phyloP scores from a whole-genome alignment of 805 yeast species.

The Candida sphagnicola region DNA sequence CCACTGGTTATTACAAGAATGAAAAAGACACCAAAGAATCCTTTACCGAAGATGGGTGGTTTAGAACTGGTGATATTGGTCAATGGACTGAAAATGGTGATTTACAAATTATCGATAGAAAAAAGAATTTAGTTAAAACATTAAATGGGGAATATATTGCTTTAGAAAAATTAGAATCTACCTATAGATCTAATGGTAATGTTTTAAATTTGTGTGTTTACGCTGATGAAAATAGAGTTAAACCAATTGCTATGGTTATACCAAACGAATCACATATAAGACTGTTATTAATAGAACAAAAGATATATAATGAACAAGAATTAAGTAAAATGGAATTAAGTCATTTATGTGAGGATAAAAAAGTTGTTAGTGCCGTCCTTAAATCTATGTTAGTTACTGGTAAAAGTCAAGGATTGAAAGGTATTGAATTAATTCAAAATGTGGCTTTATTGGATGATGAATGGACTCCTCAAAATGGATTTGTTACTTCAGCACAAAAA shows the following conservation, averaged over 20 bases:
- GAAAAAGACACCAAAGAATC: conserved; percentile 75
- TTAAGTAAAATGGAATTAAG: conserved; percentile 40
- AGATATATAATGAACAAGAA: conserved; percentile 44
- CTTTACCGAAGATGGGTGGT: conserved; percentile 84
- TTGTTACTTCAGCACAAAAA: conserved; percentile 92
- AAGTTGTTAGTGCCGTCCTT: conserved; percentile 51
- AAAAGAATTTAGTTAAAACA: conserved; percentile 94
- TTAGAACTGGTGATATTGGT: conserved; percentile 94
- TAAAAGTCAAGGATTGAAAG: conserved; percentile 71
- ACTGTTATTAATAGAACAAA: conserved; percentile 49
- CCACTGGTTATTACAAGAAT: conserved; percentile 77
- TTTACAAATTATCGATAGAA: conserved; percentile 83
- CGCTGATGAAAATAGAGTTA: conserved; percentile 83
- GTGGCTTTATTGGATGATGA: conserved; percentile 79
- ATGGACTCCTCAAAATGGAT: conserved; percentile 98
- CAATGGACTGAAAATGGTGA: conserved; percentile 84
- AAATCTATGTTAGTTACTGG: conserved; percentile 70
- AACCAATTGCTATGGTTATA: conserved; percentile 87
- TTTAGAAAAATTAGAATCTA: conserved; percentile 86
- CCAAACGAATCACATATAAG: conserved; percentile 70
- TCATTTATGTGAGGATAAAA: conserved; percentile 53
- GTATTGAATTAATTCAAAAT: conserved; percentile 82
- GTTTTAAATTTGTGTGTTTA: conserved; percentile 87
- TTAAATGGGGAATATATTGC: conserved; percentile 97
- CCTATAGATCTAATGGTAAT: conserved; percentile 76